phyloP scores from a whole-genome alignment of 169 alveolate genomes.

The Ichthyophthirius multifiliis region DNA sequence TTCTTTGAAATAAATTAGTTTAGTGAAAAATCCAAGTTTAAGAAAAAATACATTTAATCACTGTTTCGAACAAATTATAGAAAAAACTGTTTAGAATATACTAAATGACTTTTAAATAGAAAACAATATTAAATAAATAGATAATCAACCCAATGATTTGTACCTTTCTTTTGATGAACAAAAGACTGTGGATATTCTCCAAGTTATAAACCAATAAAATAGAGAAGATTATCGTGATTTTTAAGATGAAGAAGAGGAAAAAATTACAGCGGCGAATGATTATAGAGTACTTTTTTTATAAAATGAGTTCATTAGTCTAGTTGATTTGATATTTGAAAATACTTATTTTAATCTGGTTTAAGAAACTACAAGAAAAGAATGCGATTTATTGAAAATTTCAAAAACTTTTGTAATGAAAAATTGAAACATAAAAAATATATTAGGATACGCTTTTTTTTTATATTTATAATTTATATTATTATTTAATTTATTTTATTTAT shows the following conservation, averaged over 20 bases:
- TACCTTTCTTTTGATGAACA: neutral
- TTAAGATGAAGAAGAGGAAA: conserved; percentile 8
- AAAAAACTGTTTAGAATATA: neutral
- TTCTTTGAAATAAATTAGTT: neutral
- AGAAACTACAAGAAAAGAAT: conserved; percentile 31
- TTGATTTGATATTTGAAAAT: conserved; percentile 31
- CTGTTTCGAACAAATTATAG: neutral
- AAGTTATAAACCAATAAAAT: neutral
- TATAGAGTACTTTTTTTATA: conserved; percentile 19
- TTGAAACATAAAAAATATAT: too few relatives aligned
- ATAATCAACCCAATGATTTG: neutral
- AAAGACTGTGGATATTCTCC: neutral
- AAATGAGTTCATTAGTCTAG: conserved; percentile 16
- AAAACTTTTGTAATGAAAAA: conserved; percentile 30
- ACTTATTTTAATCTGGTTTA: conserved; percentile 21
- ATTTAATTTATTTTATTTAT: too few relatives aligned
- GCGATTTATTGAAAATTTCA: conserved; percentile 22
- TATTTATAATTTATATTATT: too few relatives aligned
- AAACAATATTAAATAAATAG: neutral
- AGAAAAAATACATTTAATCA: neutral
- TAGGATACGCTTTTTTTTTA: too few relatives aligned
- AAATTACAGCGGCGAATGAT: conserved; percentile 1
- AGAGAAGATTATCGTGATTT: neutral
- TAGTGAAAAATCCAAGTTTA: neutral
- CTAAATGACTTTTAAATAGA: neutral